Conservation (phyloP, 495 filamentous ascomycete species). For the Aspergillus sclerotiicarbonarius region DNA sequence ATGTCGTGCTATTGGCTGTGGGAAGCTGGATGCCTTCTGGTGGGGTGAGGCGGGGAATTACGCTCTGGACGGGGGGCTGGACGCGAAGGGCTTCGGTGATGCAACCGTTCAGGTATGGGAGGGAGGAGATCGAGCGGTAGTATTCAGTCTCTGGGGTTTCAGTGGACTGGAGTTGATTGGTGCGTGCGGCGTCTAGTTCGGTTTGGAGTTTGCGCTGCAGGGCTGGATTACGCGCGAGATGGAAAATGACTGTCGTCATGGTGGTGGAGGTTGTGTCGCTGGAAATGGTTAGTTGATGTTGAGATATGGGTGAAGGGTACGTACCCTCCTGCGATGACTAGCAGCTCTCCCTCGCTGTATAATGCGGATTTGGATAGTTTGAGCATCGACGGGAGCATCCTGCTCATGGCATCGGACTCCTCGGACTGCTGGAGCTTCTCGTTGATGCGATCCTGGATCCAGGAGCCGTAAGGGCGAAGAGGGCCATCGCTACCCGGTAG, state of each 20-base stretch:
- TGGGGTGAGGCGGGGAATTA: not conserved
- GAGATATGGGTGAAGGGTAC: not conserved
- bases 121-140: not conserved
- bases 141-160: no score
- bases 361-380: not conserved
- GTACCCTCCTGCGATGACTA: not conserved
- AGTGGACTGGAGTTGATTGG: no score
- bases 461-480: not conserved
- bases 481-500: not conserved
- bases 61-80: not conserved
- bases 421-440: not conserved
- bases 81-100: not conserved
- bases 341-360: not conserved
- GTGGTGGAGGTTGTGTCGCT: not conserved
- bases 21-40: not conserved
- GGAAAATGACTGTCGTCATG: not conserved
- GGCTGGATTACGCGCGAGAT: not conserved
- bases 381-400: not conserved
- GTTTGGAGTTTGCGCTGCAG: conserved; percentile 1
- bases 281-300: not conserved
- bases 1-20: not conserved
- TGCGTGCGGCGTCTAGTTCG: not conserved
- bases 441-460: not conserved
- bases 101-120: not conserved
- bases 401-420: not conserved